Conservation (phyloP, 2,329 filamentous ascomycete genomes). For the Botrytis squamosa region DNA sequence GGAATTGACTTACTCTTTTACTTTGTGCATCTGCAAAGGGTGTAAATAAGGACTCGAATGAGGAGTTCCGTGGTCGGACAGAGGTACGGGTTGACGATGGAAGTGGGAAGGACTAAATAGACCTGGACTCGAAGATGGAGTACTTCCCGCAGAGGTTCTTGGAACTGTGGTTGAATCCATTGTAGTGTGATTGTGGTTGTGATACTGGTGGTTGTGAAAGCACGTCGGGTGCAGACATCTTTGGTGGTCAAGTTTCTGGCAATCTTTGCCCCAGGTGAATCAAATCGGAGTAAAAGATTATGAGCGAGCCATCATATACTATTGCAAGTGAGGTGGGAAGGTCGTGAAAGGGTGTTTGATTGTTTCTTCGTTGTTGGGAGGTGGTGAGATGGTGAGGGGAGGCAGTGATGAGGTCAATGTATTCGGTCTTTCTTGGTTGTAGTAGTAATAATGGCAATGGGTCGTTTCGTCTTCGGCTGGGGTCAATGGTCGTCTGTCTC, state of each 20-base stretch:
- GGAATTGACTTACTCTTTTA: slow-evolving; percentile 65
- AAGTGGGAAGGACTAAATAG: slow-evolving; percentile 56
- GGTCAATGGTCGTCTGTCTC: slow-evolving; percentile 7
- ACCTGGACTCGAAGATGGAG: slow-evolving; percentile 60
- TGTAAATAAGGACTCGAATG: slow-evolving; percentile 63
- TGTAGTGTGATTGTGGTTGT: slow-evolving; percentile 28
- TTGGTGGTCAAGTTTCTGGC: slow-evolving; percentile 20
- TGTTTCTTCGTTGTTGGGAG: not conserved
- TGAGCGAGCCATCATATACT: slow-evolving; percentile 1
- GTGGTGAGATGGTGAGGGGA: not conserved
- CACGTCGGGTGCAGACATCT: slow-evolving; percentile 27
- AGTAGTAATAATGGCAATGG: not conserved
- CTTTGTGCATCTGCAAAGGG: slow-evolving; percentile 68
- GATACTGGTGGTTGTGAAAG: slow-evolving; percentile 18
- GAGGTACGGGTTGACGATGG: slow-evolving; percentile 39
- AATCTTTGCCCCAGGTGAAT: slow-evolving; percentile 14
- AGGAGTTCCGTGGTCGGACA: slow-evolving; percentile 51
- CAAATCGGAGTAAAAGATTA: not conserved
- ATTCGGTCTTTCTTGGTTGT: not conserved
- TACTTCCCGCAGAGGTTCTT: slow-evolving; percentile 47
- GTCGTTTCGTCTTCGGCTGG: not conserved
- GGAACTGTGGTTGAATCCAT: slow-evolving; percentile 36
- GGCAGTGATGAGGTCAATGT: slow-evolving; percentile 14
- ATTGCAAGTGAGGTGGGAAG: not conserved
- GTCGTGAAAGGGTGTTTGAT: slow-evolving; percentile 7